phyloP scores from a whole-genome alignment of 2,329 filamentous ascomycete genomes.

The Aspergillus arachidicola region DNA sequence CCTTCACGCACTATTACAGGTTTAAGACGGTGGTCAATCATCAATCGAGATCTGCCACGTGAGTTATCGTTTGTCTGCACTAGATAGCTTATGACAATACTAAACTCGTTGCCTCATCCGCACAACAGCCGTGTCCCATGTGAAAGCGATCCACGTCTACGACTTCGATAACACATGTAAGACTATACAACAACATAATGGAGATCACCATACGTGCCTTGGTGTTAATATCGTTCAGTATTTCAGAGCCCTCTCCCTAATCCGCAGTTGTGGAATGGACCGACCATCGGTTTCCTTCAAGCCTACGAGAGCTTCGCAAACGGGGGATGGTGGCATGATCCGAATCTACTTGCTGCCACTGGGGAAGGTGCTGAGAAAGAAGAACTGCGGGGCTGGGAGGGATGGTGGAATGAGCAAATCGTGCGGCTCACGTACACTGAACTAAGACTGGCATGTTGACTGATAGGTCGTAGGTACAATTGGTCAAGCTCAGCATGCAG shows the following conservation, averaged over 20 bases:
- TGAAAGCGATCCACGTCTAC: slow-evolving; percentile 86
- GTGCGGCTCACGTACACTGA: slow-evolving; percentile 47
- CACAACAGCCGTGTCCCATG: slow-evolving; percentile 60
- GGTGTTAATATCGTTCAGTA: slow-evolving; percentile 55
- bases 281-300: slow-evolving; percentile 75
- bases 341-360: slow-evolving; percentile 79
- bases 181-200: slow-evolving; percentile 29
- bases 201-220: neutral
- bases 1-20: slow-evolving; percentile 66
- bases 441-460: slow-evolving; percentile 15
- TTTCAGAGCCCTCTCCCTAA: slow-evolving; percentile 93
- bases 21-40: slow-evolving; percentile 81
- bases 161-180: slow-evolving; percentile 96
- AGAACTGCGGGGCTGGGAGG: slow-evolving; percentile 80
- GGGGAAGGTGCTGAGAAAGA: slow-evolving; percentile 81
- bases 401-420: slow-evolving; percentile 96
- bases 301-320: slow-evolving; percentile 75
- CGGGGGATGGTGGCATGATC: slow-evolving; percentile 98
- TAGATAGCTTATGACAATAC: neutral
- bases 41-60: slow-evolving; percentile 72
- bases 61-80: slow-evolving; percentile 23
- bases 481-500: slow-evolving; percentile 77
- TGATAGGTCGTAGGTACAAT: slow-evolving; percentile 54
- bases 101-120: neutral
- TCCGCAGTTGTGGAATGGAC: slow-evolving; percentile 78